Conservation (phyloP, 1,139 yeast species). For the Pichia norvegensis region DNA sequence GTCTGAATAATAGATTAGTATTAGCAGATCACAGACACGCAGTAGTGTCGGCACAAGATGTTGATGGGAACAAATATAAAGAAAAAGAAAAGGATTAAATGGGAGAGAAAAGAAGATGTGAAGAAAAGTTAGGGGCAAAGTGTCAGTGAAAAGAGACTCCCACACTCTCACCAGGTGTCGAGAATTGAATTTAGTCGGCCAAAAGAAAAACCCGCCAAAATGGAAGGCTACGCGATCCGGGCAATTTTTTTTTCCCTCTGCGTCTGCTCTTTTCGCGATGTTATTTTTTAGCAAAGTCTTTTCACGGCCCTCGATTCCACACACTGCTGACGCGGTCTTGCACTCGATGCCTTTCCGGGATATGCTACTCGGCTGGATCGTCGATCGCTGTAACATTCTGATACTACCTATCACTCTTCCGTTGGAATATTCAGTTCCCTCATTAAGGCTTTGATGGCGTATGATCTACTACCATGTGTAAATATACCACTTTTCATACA, state of each 20-base stretch:
- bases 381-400: too few relatives aligned
- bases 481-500: conserved; percentile 44
- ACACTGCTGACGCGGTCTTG: too few relatives aligned
- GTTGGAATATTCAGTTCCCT: background rate
- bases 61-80: background rate
- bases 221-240: too few relatives aligned
- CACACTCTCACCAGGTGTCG: background rate
- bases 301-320: too few relatives aligned
- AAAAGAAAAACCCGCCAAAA: too few relatives aligned
- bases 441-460: background rate
- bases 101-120: background rate
- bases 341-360: too few relatives aligned
- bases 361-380: too few relatives aligned
- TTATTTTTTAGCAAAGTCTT: too few relatives aligned
- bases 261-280: too few relatives aligned
- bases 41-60: background rate
- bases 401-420: background rate
- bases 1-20: background rate
- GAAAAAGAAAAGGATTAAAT: background rate
- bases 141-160: too few relatives aligned
- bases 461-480: conserved; percentile 25
- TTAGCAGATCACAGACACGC: background rate
- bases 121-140: conserved; percentile 1
- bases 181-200: too few relatives aligned
- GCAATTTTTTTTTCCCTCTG: too few relatives aligned